A percentile compares a stretch with the other conserved stretches of the same genome.
Conservation (phyloP, 208 protist genomes). For the Vickermania spadyakhi region DNA sequence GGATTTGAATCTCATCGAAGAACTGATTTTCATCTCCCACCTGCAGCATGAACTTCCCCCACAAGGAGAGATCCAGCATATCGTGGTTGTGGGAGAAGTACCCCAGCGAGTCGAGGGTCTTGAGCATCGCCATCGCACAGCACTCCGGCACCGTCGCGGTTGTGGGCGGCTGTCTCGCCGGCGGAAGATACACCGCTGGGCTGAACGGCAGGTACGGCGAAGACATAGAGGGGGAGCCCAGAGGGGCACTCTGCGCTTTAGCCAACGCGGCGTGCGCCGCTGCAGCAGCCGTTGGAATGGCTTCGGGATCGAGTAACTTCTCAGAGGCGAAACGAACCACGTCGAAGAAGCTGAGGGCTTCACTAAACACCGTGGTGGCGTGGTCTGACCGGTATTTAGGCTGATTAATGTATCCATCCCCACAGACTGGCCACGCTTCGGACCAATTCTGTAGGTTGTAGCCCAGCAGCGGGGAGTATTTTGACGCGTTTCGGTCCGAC, state of each 20-base stretch:
- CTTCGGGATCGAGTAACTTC: constrained; percentile 12
- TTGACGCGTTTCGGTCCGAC: constrained; percentile 1
- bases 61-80: neutral
- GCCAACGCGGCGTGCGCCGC: neutral
- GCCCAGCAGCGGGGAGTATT: constrained; percentile 3
- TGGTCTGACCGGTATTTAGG: neutral
- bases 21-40: neutral
- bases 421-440: neutral
- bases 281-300: neutral
- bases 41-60: neutral
- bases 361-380: neutral
- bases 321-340: constrained; percentile 20
- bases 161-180: neutral
- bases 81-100: constrained; percentile 27
- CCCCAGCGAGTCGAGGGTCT: constrained; percentile 42
- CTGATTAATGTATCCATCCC: neutral
- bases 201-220: neutral
- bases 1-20: neutral
- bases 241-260: neutral
- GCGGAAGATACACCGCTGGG: neutral
- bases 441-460: neutral
- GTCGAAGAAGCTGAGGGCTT: constrained; percentile 21
- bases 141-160: constrained; percentile 16
- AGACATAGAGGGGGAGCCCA: neutral
- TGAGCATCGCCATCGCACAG: constrained; percentile 24